Evolutionary conservation across 371 early-diverging fungal species (phyloP), one percentile per base, ranked within the genome.

Genomic region (Rhizomucor pusillus): DNA sequence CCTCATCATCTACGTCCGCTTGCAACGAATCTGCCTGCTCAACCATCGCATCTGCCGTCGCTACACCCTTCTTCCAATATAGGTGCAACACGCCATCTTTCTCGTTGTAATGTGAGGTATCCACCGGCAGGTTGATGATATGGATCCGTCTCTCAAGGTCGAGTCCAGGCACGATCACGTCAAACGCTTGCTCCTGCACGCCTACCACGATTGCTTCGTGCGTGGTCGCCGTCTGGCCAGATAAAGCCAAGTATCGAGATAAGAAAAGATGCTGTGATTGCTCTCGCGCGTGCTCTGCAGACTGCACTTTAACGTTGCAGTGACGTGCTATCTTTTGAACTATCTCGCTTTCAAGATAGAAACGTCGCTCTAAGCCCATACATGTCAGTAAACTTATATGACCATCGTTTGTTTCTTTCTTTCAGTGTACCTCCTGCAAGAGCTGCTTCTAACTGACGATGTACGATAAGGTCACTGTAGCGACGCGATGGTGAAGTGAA

Each of bases 381-480:
- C 18, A 39, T 45, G 14, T 24, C 23, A 22, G 33, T 35, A 29
- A 40, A 3, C 34, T 14, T 47, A 47, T 35, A 33, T 40, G 18
- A n/a, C n/a, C 36, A 3, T 36, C 16, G 35, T 9, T 18, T 10
- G 19, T 34, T 29, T 19, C 13, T 40, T 0, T 33, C 52, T 65
- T 43, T n/a, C n/a, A n/a, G n/a, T n/a, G 29, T 29, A 29, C 63
- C 61, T 43, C 65, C 65, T 5, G 56, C 56, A 2, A 70, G 23
- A 9, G 56, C 52, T 3, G 64, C 61, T 22, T 75, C 69, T 12
- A 90, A 54, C 46, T 81, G 78, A 6, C 97, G 87, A 60, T 98
- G 99, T 0, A 98, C 98, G 43, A 98, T 67, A 23, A 96, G 68
- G 69, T 97, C 97, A n/a, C 97, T 89, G 66, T 95, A 97, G 47